These are phyloP conservation scores for Cladosporium sp. DNA, from an alignment of 2,329 filamentous ascomycete genomes.

Conservation along the genomic window DNA sequence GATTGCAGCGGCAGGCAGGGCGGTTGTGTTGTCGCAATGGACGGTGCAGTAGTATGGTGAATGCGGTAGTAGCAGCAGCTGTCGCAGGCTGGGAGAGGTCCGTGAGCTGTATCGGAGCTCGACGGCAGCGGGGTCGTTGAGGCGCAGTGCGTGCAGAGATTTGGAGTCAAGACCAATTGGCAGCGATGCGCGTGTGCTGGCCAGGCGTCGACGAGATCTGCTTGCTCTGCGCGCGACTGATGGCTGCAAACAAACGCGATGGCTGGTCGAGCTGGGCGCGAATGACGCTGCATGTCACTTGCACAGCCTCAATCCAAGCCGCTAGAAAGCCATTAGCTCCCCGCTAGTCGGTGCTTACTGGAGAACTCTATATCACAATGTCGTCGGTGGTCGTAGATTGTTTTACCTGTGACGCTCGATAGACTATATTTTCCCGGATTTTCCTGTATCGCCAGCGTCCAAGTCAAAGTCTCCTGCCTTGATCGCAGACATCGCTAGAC, in stretches of 20 bases:
- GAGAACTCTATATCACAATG: not conserved
- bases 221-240: not conserved
- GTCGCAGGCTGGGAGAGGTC: not conserved
- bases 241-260: slow-evolving; percentile 1
- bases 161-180: not conserved
- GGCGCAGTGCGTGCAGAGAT: slow-evolving; percentile 8
- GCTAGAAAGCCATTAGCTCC: not conserved
- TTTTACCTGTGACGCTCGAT: not conserved
- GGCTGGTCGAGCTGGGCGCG: not conserved
- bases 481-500: no score
- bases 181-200: slow-evolving; percentile 1
- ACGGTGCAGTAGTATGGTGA: no score
- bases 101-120: not conserved
- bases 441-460: not conserved
- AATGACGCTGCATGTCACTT: slow-evolving; percentile 4
- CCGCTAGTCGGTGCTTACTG: not conserved
- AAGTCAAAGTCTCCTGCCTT: no score
- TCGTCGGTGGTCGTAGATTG: not conserved
- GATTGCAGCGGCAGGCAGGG: not conserved
- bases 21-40: not conserved
- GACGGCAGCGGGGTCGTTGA: not conserved
- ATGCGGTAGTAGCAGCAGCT: not conserved
- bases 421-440: not conserved
- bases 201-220: not conserved
- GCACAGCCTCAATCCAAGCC: slow-evolving; percentile 8